Evolutionary conservation across 2,329 filamentous ascomycete species (phyloP), one percentile per base, ranked within the genome.

Genomic region (Talaromyces sp.): DNA sequence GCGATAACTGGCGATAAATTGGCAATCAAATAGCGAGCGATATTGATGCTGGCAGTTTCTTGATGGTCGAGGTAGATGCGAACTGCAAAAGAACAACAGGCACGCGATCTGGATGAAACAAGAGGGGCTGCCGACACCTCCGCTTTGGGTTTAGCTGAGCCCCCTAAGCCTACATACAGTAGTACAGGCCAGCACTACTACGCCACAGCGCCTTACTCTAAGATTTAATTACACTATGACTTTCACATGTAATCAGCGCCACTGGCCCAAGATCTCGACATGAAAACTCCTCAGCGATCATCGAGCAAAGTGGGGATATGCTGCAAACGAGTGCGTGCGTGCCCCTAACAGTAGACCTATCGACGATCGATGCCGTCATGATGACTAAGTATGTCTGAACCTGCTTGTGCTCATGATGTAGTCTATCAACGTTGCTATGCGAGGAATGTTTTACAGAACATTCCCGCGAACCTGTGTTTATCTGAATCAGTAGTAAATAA

Each of bases 321-420:
- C 36, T 39, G 36, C 36, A 39, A 39, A n/a, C 36, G 42, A 44
- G 44, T 47, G 44, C 44, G 44, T 47, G 44, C 19, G 9, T 22
- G 44, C 19, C 7, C 44, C 19, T 19, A 47, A 13, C n/a, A 25
- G 3, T 25, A 4, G 15, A 11, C 4, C 22, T 47, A 10, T 19
- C 42, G 49, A n/a, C 49, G 49, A 53, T 53, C 49, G 11, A 55
- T 62, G 57, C 55, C 60, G 60, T 62, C 60, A 62, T 62, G 60
- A 62, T 62, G 60, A 62, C 60, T 62, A 62, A 61, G 55, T 32
- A 11, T 4, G 9, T 9, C 19, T 32, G 9, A 28, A 15, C 27
- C 6, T 54, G 33, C 55, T 32, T 56, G 39, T 25, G 11, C n/a
- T 15, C 7, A 39, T 36, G 33, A 36, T 36, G 33, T 36, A 33